Percentiles rank a stretch among this genome's conserved stretches.
phyloP scores from a whole-genome alignment of 345 rosid genomes.

The Firmiana major region DNA sequence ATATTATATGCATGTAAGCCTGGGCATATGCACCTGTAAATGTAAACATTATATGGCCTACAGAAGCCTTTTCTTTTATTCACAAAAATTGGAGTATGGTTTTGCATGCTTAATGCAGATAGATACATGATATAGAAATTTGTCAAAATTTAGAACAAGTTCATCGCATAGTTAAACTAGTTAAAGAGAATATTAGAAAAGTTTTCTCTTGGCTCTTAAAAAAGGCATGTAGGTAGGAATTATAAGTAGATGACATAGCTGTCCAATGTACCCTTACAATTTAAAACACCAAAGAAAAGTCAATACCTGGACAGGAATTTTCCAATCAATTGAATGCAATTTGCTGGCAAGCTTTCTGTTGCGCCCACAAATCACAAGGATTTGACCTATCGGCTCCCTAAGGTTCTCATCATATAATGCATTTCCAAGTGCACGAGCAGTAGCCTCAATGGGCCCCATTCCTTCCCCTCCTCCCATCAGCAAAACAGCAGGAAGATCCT shows the following conservation, averaged over 20 bases:
- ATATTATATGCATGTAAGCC: conserved; percentile 6
- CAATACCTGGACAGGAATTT: conserved; percentile 90
- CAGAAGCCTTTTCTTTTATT: neutral
- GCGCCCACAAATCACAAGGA: conserved; percentile 87
- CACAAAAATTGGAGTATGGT: neutral
- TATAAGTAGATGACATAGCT: neutral
- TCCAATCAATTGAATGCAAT: conserved; percentile 75
- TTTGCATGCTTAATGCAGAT: neutral
- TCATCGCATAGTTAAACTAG: neutral
- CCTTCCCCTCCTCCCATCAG: conserved; percentile 99
- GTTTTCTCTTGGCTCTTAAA: neutral
- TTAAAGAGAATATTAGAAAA: neutral
- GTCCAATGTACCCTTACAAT: neutral
- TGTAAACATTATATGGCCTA: neutral
- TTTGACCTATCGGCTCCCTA: conserved; percentile 81
- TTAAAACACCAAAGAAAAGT: neutral
- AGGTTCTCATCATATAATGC: conserved; percentile 74
- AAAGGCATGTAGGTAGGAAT: neutral
- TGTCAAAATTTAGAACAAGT: neutral
- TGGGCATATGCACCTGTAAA: neutral
- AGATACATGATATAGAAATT: neutral
- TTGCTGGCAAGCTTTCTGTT: conserved; percentile 73
- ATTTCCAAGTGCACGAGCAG: conserved; percentile 81
- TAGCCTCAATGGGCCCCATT: conserved; percentile 98
- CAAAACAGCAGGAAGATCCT: conserved; percentile 88